phyloP scores from a whole-genome alignment of 345 rosid genomes.

The Rhizophora apiculata region DNA sequence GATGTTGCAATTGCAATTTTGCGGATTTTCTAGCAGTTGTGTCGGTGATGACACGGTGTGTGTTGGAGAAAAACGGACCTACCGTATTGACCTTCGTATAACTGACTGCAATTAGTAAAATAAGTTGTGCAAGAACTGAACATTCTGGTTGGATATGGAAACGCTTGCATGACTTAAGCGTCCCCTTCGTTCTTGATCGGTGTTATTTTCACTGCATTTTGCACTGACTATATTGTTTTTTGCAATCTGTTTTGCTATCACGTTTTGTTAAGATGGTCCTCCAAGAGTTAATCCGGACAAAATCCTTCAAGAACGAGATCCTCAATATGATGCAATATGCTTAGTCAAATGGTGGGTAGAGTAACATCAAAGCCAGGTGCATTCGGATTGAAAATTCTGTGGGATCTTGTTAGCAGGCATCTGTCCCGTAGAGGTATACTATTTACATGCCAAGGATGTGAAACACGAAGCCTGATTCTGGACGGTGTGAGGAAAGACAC shows the following conservation, averaged over 20 bases:
- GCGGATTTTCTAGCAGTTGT: too few species aligned
- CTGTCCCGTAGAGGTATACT: slow-evolving; percentile 50
- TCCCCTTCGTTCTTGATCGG: too few species aligned
- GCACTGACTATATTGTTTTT: too few species aligned
- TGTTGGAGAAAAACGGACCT: too few species aligned
- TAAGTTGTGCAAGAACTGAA: too few species aligned
- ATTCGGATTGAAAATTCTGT: too few species aligned
- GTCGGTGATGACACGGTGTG: too few species aligned
- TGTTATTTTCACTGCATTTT: too few species aligned
- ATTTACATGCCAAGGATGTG: slow-evolving; percentile 84
- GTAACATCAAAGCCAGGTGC: slow-evolving; percentile 56
- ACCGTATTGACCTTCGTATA: too few species aligned
- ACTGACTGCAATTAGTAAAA: too few species aligned
- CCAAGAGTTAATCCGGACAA: slow-evolving; percentile 38
- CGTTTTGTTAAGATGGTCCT: slow-evolving; percentile 32
- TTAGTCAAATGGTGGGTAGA: slow-evolving; percentile 87
- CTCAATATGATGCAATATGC: slow-evolving; percentile 76
- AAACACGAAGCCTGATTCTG: slow-evolving; percentile 44
- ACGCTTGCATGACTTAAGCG: too few species aligned
- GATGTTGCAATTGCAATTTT: background rate
- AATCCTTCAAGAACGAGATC: slow-evolving; percentile 64
- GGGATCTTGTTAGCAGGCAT: slow-evolving; percentile 44
- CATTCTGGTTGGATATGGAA: too few species aligned
- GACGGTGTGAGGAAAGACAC: slow-evolving; percentile 42
- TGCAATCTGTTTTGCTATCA: background rate